phyloP scores from a whole-genome alignment of 2,329 filamentous ascomycete genomes.

The Ceratocystis papillata region DNA sequence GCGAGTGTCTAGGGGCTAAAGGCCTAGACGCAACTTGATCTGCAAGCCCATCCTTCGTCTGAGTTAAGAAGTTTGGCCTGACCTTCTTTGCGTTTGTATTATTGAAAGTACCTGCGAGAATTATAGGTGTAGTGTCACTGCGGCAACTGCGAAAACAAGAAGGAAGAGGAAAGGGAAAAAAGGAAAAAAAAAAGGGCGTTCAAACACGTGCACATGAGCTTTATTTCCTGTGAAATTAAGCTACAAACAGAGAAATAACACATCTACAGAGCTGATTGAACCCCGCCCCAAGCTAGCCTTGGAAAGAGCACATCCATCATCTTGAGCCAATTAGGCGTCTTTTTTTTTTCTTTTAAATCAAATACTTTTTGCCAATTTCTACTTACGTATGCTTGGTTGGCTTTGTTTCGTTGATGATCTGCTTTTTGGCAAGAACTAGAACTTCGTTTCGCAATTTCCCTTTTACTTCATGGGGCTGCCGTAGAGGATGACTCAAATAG shows the following conservation, averaged over 20 bases:
- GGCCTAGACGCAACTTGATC: neutral
- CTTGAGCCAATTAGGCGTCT: neutral
- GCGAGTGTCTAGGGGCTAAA: neutral
- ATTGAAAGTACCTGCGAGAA: neutral
- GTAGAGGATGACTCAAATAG: neutral
- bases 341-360: neutral
- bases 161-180: neutral
- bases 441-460: neutral
- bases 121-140: neutral
- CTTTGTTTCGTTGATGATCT: neutral
- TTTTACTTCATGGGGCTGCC: neutral
- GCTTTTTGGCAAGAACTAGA: neutral
- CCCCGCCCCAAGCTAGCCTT: neutral
- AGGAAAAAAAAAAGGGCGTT: neutral
- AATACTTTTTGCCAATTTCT: neutral
- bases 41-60: constrained; percentile 10
- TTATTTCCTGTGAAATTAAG: neutral
- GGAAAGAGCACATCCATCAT: neutral
- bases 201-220: neutral
- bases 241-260: neutral
- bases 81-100: neutral
- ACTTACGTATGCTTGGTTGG: too few relatives aligned
- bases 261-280: neutral
- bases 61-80: neutral
- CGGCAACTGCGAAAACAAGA: neutral